Evolutionary conservation across 768 basidiomycete species (phyloP), one percentile per base, ranked within the genome.

Genomic region (Boletus insuetus): DNA sequence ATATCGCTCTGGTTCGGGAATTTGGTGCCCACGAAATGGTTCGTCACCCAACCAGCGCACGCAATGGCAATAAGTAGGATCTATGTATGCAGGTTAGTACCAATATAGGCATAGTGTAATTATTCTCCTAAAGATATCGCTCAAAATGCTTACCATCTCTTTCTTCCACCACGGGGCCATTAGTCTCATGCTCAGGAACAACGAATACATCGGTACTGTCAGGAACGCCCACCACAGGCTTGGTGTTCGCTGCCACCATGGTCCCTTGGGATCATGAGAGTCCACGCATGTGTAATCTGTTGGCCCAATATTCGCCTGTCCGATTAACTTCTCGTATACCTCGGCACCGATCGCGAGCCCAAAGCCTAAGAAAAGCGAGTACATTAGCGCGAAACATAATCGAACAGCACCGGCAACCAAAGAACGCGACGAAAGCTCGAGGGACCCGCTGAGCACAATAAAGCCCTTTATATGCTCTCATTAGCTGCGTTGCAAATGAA

Each of bases 401-500:
- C 90, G 80, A 32, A 94, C 91, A 12, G 89, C 86, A n/a, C 93
- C 91, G 0, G 89, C 78, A 31, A 92, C 83, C 63, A 95, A 86
- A 58, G 89, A 89, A 17, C 90, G 81, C 4, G 89, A 87, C 55
- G 89, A 82, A 20, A 93, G 73, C 65, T 94, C 92, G 31, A 94
- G 82, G 12, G 85, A 80, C 46, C 87, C 93, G 61, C 76, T 80
- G 14, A 89, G 78, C 11, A 89, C 83, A 48, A 88, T 82, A 56
- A 86, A 86, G 8, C 87, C 87, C 73, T 76, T 53, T 37, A 17
- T 56, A 53, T 14, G 39, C 32, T 42, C 46, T 54, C 19, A 46
- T 59, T 13, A 56, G 45, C 17, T n/a, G 1, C 19, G 5, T 51
- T 45, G 6, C 35, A 9, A 29, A 51, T 20, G 1, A 14, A 31